Evolutionary conservation across 2,329 filamentous ascomycete genomes (phyloP).

Genomic region (Phyllosticta paracitricarpa): DNA sequence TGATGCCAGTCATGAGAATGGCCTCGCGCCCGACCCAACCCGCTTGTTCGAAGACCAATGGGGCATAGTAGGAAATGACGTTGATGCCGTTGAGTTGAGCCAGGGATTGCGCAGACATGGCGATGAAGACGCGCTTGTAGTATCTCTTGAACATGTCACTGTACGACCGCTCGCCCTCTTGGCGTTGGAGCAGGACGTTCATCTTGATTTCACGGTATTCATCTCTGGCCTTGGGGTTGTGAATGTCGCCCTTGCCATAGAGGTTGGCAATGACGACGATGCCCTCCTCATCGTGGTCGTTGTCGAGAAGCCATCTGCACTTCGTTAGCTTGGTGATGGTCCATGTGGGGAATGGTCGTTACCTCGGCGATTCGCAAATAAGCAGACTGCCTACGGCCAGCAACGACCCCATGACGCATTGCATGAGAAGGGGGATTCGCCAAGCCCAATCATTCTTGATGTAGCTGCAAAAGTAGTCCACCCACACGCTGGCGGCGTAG

Average conservation of each 20-base stretch:
- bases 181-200: slow-evolving; percentile 83
- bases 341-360: slow-evolving; percentile 17
- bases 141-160: slow-evolving; percentile 91
- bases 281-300: slow-evolving; percentile 95
- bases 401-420: slow-evolving; percentile 86
- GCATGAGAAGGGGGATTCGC: slow-evolving; percentile 82
- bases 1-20: slow-evolving; percentile 95
- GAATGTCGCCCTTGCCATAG: slow-evolving; percentile 91
- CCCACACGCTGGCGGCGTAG: slow-evolving; percentile 95
- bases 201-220: slow-evolving; percentile 99
- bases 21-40: slow-evolving; percentile 89
- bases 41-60: slow-evolving; percentile 89
- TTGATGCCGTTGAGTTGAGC: slow-evolving; percentile 98
- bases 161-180: slow-evolving; percentile 91
- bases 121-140: slow-evolving; percentile 86
- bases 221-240: slow-evolving; percentile 82
- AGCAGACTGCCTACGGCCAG: slow-evolving; percentile 78
- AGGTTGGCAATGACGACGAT: slow-evolving; percentile 97
- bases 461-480: slow-evolving; percentile 92
- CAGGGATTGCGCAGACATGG: slow-evolving; percentile 94
- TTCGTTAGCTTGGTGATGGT: slow-evolving; percentile 17
- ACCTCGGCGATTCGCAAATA: slow-evolving; percentile 95
- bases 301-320: slow-evolving; percentile 84
- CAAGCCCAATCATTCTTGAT: slow-evolving; percentile 80
- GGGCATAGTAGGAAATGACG: slow-evolving; percentile 98